These are phyloP conservation scores for Pythium rhizo-oryzae DNA, from an alignment of 352 stramenopile species.

Conservation along the genomic window DNA sequence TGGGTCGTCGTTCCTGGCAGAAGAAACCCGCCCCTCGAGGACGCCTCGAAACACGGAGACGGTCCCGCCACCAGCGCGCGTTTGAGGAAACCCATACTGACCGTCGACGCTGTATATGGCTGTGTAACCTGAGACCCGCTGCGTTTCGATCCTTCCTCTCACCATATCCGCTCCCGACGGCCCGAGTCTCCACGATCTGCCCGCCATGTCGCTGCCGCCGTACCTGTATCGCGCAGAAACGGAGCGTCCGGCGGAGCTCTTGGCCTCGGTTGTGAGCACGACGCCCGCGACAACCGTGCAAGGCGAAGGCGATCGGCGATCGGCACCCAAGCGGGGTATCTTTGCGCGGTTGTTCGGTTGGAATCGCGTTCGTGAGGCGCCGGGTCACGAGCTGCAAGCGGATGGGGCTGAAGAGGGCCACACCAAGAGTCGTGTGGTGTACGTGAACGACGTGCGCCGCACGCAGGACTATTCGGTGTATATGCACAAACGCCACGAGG, in stretches of 20 bases:
- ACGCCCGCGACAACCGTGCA: background rate
- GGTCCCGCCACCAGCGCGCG: too few relatives aligned
- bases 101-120: background rate
- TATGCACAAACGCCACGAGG: conserved; percentile 47
- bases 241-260: conserved; percentile 10
- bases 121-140: background rate
- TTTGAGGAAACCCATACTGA: too few relatives aligned
- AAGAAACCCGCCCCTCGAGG: conserved; percentile 1
- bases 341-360: conserved; percentile 27
- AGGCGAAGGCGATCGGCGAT: background rate
- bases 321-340: background rate
- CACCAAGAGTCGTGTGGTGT: conserved; percentile 66
- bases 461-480: conserved; percentile 65
- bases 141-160: background rate
- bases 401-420: conserved; percentile 6
- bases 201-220: conserved; percentile 28
- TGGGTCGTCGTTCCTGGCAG: background rate
- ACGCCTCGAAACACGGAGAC: background rate
- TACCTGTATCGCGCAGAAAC: conserved; percentile 25
- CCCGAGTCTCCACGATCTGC: background rate
- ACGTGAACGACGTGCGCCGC: conserved; percentile 64
- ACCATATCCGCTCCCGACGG: background rate
- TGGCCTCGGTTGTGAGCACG: background rate
- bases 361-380: conserved; percentile 37
- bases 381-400: conserved; percentile 29